phyloP scores from a whole-genome alignment of 441 rosid species.

The Melastoma candidum region DNA sequence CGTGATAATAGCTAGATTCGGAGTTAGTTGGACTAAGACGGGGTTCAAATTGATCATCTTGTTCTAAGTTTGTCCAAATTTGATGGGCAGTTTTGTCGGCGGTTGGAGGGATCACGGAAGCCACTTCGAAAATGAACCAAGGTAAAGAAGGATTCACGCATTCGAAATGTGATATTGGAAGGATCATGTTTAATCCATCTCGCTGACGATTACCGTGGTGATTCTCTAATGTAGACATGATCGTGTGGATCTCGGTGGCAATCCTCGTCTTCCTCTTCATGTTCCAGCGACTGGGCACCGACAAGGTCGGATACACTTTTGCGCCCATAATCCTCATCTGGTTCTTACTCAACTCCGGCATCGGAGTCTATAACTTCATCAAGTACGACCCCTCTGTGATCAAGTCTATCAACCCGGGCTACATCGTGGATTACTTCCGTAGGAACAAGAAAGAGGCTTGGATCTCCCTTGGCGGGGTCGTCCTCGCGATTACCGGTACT shows the following conservation, averaged over 20 bases:
- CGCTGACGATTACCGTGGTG: too few species aligned
- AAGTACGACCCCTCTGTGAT: slow-evolving; percentile 28
- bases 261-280: slow-evolving; percentile 33
- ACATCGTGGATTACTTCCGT: slow-evolving; percentile 34
- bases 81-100: slow-evolving; percentile 40
- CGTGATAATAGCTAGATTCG: too few species aligned
- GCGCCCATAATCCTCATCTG: slow-evolving; percentile 23
- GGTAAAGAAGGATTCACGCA: slow-evolving; percentile 15
- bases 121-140: slow-evolving; percentile 29
- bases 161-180: too few species aligned
- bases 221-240: slow-evolving; percentile 18
- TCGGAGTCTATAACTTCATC: slow-evolving; percentile 21
- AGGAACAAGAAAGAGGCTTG: slow-evolving; percentile 40
- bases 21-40: too few species aligned
- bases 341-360: too few species aligned
- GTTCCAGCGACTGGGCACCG: slow-evolving; percentile 47
- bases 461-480: slow-evolving; percentile 54
- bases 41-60: too few species aligned
- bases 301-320: slow-evolving; percentile 44
- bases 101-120: slow-evolving; percentile 41
- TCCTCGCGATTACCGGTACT: slow-evolving; percentile 38
- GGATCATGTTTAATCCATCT: too few species aligned
- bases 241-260: slow-evolving; percentile 34
- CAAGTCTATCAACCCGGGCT: slow-evolving; percentile 35
- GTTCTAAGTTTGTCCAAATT: too few species aligned